phyloP scores from a whole-genome alignment of 495 filamentous ascomycete species.

The Daldinia grandis region DNA sequence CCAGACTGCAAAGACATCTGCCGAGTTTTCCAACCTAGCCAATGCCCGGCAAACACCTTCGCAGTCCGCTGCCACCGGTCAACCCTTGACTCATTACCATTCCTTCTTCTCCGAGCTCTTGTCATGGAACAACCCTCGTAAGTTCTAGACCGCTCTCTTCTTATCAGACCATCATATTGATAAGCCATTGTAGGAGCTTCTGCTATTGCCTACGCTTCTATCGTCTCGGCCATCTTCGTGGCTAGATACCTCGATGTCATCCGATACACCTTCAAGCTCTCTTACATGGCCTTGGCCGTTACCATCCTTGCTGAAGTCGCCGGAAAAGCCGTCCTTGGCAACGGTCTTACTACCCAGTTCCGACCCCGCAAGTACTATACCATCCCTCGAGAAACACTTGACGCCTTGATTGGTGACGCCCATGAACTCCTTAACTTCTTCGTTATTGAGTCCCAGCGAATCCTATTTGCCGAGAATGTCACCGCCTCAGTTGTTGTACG shows the following conservation, averaged over 20 bases:
- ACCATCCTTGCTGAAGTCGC: slow-evolving; percentile 79
- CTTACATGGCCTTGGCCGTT: slow-evolving; percentile 70
- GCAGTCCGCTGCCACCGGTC: slow-evolving; percentile 77
- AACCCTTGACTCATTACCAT: slow-evolving; percentile 94
- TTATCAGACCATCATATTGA: slow-evolving; percentile 54
- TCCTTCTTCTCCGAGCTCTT: slow-evolving; percentile 92
- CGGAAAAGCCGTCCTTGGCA: slow-evolving; percentile 77
- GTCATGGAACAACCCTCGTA: slow-evolving; percentile 66
- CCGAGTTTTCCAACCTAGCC: slow-evolving; percentile 80
- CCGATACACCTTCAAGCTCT: slow-evolving; percentile 86
- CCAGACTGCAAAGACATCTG: slow-evolving; percentile 72
- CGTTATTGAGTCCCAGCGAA: slow-evolving; percentile 92
- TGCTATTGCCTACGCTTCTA: slow-evolving; percentile 77
- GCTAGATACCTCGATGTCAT: slow-evolving; percentile 89
- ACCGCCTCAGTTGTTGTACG: slow-evolving; percentile 81
- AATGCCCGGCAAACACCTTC: slow-evolving; percentile 72
- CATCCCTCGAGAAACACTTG: slow-evolving; percentile 82
- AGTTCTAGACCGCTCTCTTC: slow-evolving; percentile 26
- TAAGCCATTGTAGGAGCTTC: slow-evolving; percentile 69
- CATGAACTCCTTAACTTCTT: slow-evolving; percentile 97
- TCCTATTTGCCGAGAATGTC: slow-evolving; percentile 94
- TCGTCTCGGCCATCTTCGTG: slow-evolving; percentile 83
- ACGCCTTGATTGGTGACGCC: slow-evolving; percentile 80
- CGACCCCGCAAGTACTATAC: slow-evolving; percentile 94
- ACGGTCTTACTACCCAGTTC: slow-evolving; percentile 84